Base-by-base conservation (phyloP, 2,329 filamentous ascomycete genomes). In the Knoxdaviesia proteae region DNA sequence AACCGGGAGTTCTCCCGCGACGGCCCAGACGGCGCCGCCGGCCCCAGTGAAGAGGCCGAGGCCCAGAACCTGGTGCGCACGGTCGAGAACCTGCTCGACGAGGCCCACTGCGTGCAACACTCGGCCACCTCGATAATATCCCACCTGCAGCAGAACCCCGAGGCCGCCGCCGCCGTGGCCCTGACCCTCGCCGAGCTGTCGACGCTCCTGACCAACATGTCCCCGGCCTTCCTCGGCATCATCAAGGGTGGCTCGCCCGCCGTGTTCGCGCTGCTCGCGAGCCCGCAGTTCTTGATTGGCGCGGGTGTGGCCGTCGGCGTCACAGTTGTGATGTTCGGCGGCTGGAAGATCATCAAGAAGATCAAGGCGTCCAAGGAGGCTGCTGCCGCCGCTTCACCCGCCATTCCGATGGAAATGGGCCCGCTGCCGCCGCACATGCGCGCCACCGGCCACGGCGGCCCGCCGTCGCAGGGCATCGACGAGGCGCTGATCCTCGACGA, bases 341-440 rank as follows among this genome's bases (percentile, higher is more conserved):
- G 90, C 5, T 96, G 84, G 71, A 96, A 94, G 62, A 94, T 98
- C 57, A 77, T 98, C 61, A 92, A 94, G 67, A 79, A 77, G 51
- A 83, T 96, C 49, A 59, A 61, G 46, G 67, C 69, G 43, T 55
- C 54, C 20, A 56, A 57, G 43, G 42, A 10, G 33, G 10, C 49
- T 53, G 36, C 47, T 45, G 10, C 56, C 55, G 38, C 33, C 30
- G 30, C 39, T 8, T 52, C 54, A 20, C 30, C 53, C 6, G 47
- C 57, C 31, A 55, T 59, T 50, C 57, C 56, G 1, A 55, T 58
- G 38, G 49, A 53, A 20, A 41, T 46, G 29, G 31, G 36, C 1
- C 47, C 49, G 11, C 41, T 43, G 4, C 44, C 42, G 30, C 44
- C 40, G 11, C 32, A 39, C 30, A 33, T 33, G 5, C 41, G 36